These are phyloP conservation scores for Zygotorulaspora florentina DNA, from an alignment of 805 yeast species.

Conservation along the genomic window DNA sequence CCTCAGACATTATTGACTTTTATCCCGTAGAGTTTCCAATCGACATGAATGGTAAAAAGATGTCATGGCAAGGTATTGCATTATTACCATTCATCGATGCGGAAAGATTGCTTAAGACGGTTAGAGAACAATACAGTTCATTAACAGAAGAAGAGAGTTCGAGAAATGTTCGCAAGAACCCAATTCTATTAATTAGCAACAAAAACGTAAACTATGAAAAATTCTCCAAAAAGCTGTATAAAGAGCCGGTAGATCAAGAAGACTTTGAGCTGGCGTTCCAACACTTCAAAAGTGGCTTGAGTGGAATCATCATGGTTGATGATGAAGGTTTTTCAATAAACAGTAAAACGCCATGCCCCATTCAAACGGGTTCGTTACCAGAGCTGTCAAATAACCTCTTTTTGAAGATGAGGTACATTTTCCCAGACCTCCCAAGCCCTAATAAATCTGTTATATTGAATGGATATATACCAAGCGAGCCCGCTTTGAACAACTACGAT, in stretches of 20 bases:
- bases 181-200: slow-evolving; percentile 63
- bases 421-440: slow-evolving; percentile 41
- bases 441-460: slow-evolving; percentile 77
- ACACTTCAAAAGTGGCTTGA: slow-evolving; percentile 49
- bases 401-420: slow-evolving; percentile 51
- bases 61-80: slow-evolving; percentile 95
- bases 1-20: slow-evolving; percentile 83
- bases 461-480: slow-evolving; percentile 64
- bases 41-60: slow-evolving; percentile 93
- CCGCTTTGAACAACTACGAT: slow-evolving; percentile 65
- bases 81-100: slow-evolving; percentile 89
- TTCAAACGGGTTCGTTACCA: slow-evolving; percentile 33
- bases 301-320: slow-evolving; percentile 49
- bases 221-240: slow-evolving; percentile 33
- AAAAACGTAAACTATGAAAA: slow-evolving; percentile 46
- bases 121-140: slow-evolving; percentile 56
- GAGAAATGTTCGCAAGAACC: slow-evolving; percentile 68
- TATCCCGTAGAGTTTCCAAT: slow-evolving; percentile 84
- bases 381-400: slow-evolving; percentile 42
- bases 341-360: slow-evolving; percentile 35
- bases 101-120: slow-evolving; percentile 60
- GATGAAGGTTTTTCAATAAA: slow-evolving; percentile 32
- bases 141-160: slow-evolving; percentile 63
- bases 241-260: slow-evolving; percentile 25
- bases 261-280: slow-evolving; percentile 38